Percentiles rank a stretch among this genome's conserved stretches.
Conservation (phyloP, 345 rosid genomes). For the Eucalyptus leucophloia region DNA sequence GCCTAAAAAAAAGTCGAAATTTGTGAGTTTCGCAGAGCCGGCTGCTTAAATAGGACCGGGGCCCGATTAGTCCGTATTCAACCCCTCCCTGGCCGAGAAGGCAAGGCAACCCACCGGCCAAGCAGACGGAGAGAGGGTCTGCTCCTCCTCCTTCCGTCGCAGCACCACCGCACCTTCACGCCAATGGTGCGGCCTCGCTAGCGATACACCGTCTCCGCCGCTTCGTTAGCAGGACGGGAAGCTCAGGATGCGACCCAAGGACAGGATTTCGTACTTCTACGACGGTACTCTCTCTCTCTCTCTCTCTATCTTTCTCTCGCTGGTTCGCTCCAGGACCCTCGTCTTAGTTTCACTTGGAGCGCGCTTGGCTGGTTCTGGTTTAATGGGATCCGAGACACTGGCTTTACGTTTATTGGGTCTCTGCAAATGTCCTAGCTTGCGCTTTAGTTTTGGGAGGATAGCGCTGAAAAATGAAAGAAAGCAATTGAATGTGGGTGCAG, state of each 20-base stretch:
- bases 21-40: not conserved
- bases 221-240: not conserved
- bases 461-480: not conserved
- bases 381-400: not conserved
- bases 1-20: not conserved
- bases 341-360: not conserved
- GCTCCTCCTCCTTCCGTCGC: not conserved
- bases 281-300: conserved; percentile 44
- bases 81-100: not conserved
- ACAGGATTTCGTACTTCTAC: conserved; percentile 81
- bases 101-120: not conserved
- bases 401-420: not conserved
- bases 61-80: not conserved
- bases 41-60: not conserved
- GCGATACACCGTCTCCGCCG: not conserved
- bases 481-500: not conserved
- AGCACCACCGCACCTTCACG: not conserved
- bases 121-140: not conserved
- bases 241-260: conserved; percentile 66
- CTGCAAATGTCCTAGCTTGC: not conserved
- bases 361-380: not conserved
- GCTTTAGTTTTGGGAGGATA: not conserved
- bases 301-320: conserved; percentile 3
- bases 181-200: conserved; percentile 1
- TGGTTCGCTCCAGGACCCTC: not conserved